Conservation (phyloP, 495 filamentous ascomycete genomes). For the Neurospora sp. region DNA sequence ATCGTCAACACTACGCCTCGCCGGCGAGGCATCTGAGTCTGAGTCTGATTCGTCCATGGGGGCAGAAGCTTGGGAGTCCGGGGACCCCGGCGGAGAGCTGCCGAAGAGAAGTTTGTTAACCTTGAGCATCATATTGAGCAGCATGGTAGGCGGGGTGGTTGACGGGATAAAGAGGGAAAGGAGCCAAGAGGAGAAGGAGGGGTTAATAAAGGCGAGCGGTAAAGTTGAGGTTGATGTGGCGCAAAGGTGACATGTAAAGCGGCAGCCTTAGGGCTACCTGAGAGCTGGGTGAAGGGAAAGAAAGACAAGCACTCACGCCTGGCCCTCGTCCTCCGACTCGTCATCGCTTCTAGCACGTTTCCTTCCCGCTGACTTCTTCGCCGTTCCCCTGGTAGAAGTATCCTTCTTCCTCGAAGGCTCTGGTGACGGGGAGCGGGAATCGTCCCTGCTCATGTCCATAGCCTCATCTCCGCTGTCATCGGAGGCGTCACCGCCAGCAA, state of each 20-base stretch:
- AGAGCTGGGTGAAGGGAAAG: background rate
- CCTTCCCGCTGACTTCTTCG: conserved; percentile 34
- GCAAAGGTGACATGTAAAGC: background rate
- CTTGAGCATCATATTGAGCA: background rate
- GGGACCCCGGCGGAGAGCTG: conserved; percentile 48
- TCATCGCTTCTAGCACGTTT: conserved; percentile 43
- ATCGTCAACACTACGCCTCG: conserved; percentile 43
- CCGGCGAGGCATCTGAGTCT: conserved; percentile 49
- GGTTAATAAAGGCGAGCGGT: background rate
- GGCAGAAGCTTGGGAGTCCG: conserved; percentile 67
- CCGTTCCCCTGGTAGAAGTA: conserved; percentile 19
- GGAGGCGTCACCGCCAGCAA: conserved; percentile 58
- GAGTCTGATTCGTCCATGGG: conserved; percentile 87
- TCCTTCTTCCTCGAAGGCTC: conserved; percentile 22
- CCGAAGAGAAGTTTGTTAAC: background rate
- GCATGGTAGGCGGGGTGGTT: background rate
- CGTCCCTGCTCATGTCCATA: conserved; percentile 28
- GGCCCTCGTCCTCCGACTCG: conserved; percentile 67
- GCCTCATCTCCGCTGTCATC: conserved; percentile 40
- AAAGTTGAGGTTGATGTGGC: background rate
- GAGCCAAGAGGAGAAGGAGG: background rate
- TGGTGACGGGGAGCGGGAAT: conserved; percentile 26
- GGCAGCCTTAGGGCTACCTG: background rate
- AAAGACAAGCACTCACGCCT: conserved; percentile 56
- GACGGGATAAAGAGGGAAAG: background rate